Evolutionary conservation across 495 filamentous ascomycete genomes (phyloP).

Genomic region (Penicillium nucicola): DNA sequence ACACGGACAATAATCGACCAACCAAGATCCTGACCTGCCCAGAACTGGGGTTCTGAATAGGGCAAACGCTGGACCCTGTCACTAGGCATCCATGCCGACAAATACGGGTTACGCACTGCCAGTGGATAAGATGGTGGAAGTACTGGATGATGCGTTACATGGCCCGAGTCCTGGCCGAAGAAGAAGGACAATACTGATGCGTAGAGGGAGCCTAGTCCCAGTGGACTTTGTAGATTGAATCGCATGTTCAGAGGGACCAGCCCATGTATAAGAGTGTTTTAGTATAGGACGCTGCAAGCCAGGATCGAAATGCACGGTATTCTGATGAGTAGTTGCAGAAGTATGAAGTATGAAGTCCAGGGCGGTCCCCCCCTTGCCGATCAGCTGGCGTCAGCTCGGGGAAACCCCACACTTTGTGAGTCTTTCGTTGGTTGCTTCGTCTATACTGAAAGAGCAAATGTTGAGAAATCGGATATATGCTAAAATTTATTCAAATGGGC

Average conservation of each 20-base stretch:
- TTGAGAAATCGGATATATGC: too few relatives aligned
- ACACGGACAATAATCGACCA: constrained; percentile 50
- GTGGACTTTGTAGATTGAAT: constrained; percentile 14
- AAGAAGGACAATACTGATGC: constrained; percentile 19
- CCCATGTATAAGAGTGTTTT: background rate
- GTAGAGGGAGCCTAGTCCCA: constrained; percentile 24
- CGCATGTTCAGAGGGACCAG: constrained; percentile 17
- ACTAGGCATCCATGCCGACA: constrained; percentile 47
- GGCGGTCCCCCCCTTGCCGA: background rate
- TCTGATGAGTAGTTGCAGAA: too few relatives aligned
- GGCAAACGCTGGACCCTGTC: constrained; percentile 36
- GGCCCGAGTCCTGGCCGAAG: constrained; percentile 4
- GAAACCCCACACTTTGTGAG: too few relatives aligned
- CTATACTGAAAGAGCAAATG: too few relatives aligned
- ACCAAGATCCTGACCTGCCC: constrained; percentile 44
- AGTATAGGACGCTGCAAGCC: too few relatives aligned
- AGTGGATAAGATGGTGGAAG: constrained; percentile 47
- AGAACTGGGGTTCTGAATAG: constrained; percentile 46
- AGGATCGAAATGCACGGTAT: too few relatives aligned
- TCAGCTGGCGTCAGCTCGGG: background rate
- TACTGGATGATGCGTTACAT: constrained; percentile 22
- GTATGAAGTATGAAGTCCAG: background rate
- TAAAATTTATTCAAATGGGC: too few relatives aligned
- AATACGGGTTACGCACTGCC: constrained; percentile 46
- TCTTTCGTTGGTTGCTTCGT: too few relatives aligned